Evolutionary conservation across 2,329 filamentous ascomycete genomes (phyloP).

Genomic region (Microsporum canis): DNA sequence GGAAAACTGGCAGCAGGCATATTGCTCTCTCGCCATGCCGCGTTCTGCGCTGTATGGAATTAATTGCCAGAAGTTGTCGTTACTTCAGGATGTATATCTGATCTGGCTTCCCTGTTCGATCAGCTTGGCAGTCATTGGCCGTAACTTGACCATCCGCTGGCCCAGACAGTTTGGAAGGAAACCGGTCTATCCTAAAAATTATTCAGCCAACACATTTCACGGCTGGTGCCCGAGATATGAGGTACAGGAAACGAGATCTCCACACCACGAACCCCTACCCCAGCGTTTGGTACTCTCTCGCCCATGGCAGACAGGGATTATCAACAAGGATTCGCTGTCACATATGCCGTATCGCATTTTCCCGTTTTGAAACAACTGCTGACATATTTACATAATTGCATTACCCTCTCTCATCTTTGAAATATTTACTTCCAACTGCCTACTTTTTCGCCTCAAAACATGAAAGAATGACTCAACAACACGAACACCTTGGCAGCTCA

Average conservation of each 20-base stretch:
- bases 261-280: constrained; percentile 1
- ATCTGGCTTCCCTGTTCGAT: background rate
- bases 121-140: background rate
- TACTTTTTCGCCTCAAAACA: background rate
- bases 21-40: background rate
- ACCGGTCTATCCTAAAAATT: background rate
- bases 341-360: background rate
- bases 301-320: constrained; percentile 3
- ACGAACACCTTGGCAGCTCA: background rate
- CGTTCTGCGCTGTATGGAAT: background rate
- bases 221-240: constrained; percentile 1
- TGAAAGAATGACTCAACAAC: background rate
- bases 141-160: background rate
- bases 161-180: background rate
- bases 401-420: background rate
- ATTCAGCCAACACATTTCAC: background rate
- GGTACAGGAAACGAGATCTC: background rate
- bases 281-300: background rate
- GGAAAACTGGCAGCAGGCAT: background rate
- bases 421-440: background rate
- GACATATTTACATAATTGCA: background rate
- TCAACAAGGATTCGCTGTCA: background rate
- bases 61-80: background rate
- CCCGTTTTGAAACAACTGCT: background rate
- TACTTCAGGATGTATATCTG: background rate